Evolutionary conservation across 768 basidiomycete species (phyloP), one percentile per base, ranked within the genome.

Genomic region (Pholiota conissans): DNA sequence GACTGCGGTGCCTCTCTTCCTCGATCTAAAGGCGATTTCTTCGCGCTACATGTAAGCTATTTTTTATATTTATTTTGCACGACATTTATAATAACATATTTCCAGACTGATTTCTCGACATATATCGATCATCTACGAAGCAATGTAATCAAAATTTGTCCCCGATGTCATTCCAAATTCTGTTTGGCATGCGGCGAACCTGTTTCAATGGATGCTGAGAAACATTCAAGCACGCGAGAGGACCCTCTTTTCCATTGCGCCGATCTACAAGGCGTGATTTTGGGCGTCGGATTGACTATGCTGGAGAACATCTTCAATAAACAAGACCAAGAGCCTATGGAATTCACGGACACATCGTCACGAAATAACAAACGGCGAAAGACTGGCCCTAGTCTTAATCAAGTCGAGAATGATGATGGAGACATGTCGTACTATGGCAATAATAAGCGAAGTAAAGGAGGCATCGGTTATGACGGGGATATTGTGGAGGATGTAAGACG

Each of bases 241-340:
- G 81, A 84, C 54, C 79, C 81, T 11, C 73, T 96, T 57, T 92
- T 95, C 67, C 95, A 97, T 73, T 97, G 95, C 71, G 82, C 91
- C 5, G 90, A 92, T 66, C 69, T 96, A 32, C 90, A 97, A 73
- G 95, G 95, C 35, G 84, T 92, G 13, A 86, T 97, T 61, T 77
- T 98, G 5, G 95, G 95, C n/a, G 80, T 96, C 35, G 95, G 95
- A 8, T 81, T 96, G 42, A 84, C 84, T 32, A 93, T 93, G 85
- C 80, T 96, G 40, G 93, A 96, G 70, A 79, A 84, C 53, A 72
- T 81, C 32, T 95, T 88, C 67, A 70, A 78, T 32, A 84, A 88
- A 37, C 84, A 86, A 52, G 73, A 62, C 30, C 73, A 75, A 55
- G 76, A 77, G 28, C 58, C 69, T 20, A 29, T 64, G 16, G 73